phyloP scores from a whole-genome alignment of 148 eudicot species.

The Fallopia convolvulus region DNA sequence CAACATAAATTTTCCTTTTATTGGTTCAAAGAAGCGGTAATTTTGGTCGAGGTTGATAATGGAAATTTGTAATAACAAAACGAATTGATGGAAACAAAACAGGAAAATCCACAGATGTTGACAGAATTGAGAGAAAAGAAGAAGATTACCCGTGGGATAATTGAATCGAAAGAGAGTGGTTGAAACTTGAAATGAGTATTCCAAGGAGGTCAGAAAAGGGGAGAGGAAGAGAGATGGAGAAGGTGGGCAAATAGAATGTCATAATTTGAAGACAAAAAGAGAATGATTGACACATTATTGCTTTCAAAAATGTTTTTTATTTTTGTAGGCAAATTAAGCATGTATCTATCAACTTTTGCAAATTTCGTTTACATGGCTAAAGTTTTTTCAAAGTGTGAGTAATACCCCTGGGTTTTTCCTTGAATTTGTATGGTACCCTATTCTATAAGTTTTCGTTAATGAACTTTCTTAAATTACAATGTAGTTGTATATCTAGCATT shows the following conservation, averaged over 20 bases:
- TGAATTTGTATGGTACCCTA: too few relatives aligned
- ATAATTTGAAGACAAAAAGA: neutral
- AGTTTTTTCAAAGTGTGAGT: neutral
- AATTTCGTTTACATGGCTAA: neutral
- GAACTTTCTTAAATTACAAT: too few relatives aligned
- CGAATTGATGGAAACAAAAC: neutral
- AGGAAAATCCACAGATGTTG: neutral
- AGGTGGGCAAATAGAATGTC: conserved; percentile 4
- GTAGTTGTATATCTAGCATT: too few relatives aligned
- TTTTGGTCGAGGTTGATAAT: neutral
- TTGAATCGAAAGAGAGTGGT: neutral
- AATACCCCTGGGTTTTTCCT: too few relatives aligned
- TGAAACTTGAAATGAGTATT: conserved; percentile 3
- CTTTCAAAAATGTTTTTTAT: neutral
- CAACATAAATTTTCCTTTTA: neutral
- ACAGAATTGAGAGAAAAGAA: neutral
- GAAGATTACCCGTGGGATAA: conserved; percentile 9
- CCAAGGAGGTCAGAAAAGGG: neutral
- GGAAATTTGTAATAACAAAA: neutral
- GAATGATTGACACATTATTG: neutral
- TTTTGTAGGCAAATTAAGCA: neutral
- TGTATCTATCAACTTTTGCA: neutral
- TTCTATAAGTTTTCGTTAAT: too few relatives aligned
- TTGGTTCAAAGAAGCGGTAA: neutral
- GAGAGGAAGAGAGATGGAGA: neutral